Evolutionary conservation across 768 basidiomycete genomes (phyloP).

Genomic region (Suillus placidus): DNA sequence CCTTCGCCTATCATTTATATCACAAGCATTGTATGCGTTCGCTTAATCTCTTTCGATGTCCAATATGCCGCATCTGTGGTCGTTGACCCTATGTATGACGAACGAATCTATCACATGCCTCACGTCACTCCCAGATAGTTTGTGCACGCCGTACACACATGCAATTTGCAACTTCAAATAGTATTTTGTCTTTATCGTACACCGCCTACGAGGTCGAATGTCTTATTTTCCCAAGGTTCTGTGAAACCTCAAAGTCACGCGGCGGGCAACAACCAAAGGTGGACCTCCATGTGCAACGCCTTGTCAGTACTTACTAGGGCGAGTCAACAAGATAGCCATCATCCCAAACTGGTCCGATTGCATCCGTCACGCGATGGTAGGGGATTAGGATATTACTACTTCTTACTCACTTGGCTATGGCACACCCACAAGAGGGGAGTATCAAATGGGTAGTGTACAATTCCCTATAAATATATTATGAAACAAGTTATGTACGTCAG

Average conservation of each 20-base stretch:
- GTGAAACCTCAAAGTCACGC: neutral
- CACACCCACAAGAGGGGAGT: no score
- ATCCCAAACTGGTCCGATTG: neutral
- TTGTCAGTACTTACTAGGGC: neutral
- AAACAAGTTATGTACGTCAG: neutral
- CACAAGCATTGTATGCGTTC: neutral
- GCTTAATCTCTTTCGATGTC: neutral
- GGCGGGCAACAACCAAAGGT: neutral
- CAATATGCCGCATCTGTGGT: neutral
- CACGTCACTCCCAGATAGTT: neutral
- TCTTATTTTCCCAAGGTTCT: neutral
- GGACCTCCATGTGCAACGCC: neutral
- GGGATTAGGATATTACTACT: neutral
- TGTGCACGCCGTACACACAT: neutral
- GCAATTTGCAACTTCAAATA: neutral
- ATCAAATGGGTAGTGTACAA: neutral
- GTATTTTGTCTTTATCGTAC: neutral
- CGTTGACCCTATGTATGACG: neutral
- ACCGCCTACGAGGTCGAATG: neutral
- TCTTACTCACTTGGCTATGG: neutral
- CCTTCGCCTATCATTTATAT: neutral
- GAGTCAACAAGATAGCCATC: neutral
- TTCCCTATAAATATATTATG: neutral
- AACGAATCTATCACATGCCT: neutral
- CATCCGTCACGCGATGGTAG: neutral